Base-by-base conservation (phyloP, 176 grass and related monocot species). In the Carex parvula region DNA sequence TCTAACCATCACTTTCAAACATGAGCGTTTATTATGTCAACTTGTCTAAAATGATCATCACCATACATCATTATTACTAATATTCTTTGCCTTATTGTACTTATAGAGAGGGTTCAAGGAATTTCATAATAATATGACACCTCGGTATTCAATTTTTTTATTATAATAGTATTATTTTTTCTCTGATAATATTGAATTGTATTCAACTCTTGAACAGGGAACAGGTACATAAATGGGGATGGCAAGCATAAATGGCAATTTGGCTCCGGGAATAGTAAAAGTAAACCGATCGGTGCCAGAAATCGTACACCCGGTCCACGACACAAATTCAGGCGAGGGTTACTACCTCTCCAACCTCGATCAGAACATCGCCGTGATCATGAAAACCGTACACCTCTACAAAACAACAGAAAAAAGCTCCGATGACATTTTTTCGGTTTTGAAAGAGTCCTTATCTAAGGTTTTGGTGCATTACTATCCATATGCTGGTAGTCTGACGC, bases 341-440 rank as follows among this genome's bases (percentile, higher is more conserved):
- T 93, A 86, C 86, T 90, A 81, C 79, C 86, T 93, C 68, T 90
- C 88, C 26, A 93, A 90, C 86, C 84, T 88, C 1, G 88, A 93
- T 72, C 86, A 90, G 80, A 93, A 93, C 84, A 66, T 93, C 0
- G 81, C 86, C 22, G 84, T 81, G 4, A 83, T 90, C 59, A 93
- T 90, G 84, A 93, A 93, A 83, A 90, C 86, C n/a, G 84, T 93
- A 46, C 88, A 93, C 83, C 73, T 93, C 64, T 93, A 84, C 91
- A 24, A 77, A 32, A 44, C 81, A 22, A 52, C 22, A n/a, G 52
- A 60, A 32, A 88, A 57, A 44, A 22, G 57, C 1, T 56, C 57
- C 22, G 9, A 64, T 6, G 60, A 35, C 16, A 72, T 60, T 35
- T 84, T 81, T 26, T 10, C 63, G 10, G 39, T 88, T 55, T 59